A percentile compares a stretch with the other conserved stretches of the same genome.
phyloP scores from a whole-genome alignment of 768 basidiomycete species.

The Suillus subluteus region DNA sequence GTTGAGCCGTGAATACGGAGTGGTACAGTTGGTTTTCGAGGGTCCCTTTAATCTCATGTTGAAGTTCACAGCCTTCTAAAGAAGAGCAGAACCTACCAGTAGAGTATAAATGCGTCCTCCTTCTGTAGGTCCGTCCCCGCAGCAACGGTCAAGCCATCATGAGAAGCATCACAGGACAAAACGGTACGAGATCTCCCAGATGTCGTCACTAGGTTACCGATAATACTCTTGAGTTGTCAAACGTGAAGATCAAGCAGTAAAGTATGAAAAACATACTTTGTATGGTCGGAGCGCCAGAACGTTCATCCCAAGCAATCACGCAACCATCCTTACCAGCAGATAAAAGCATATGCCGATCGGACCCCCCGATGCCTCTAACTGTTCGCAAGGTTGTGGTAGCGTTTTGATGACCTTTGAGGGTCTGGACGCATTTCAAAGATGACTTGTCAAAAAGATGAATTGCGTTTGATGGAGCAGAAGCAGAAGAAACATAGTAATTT shows the following conservation, averaged over 20 bases:
- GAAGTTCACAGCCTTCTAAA: not conserved
- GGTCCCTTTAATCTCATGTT: slow-evolving; percentile 61
- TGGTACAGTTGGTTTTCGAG: slow-evolving; percentile 71
- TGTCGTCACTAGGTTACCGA: slow-evolving; percentile 48
- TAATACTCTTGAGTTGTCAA: slow-evolving; percentile 43
- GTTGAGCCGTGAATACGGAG: slow-evolving; percentile 81
- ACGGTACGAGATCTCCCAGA: slow-evolving; percentile 47
- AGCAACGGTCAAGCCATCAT: slow-evolving; percentile 72
- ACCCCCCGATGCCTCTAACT: slow-evolving; percentile 44
- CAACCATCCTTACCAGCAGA: slow-evolving; percentile 74
- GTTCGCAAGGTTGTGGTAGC: slow-evolving; percentile 61
- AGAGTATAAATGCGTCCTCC: slow-evolving; percentile 82
- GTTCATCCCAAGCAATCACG: slow-evolving; percentile 77
- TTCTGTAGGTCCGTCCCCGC: slow-evolving; percentile 82
- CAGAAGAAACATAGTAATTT: slow-evolving; percentile 62
- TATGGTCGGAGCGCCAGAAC: slow-evolving; percentile 52
- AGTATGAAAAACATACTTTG: slow-evolving; percentile 53
- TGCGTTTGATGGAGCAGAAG: slow-evolving; percentile 60
- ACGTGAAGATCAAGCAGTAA: slow-evolving; percentile 11
- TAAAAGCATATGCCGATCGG: slow-evolving; percentile 49
- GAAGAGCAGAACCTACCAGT: slow-evolving; percentile 59
- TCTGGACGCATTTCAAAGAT: slow-evolving; percentile 48
- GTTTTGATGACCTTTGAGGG: slow-evolving; percentile 58
- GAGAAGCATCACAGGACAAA: slow-evolving; percentile 71
- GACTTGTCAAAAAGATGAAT: slow-evolving; percentile 71